Evolutionary conservation across 768 basidiomycete species (phyloP).

Genomic region (Termitomyces sp.): DNA sequence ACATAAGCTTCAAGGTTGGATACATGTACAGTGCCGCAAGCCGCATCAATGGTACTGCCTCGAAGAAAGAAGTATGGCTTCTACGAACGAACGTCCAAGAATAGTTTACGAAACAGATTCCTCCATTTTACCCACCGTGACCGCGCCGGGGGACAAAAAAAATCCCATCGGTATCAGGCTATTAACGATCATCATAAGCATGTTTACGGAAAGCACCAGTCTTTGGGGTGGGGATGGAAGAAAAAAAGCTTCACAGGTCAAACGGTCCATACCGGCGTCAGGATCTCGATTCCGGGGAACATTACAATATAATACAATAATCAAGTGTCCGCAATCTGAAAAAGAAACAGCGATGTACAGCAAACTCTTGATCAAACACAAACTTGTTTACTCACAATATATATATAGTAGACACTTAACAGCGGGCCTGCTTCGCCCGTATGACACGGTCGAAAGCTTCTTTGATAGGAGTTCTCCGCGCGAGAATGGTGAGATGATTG

Average conservation of each 20-base stretch:
- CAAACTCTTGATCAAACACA: background rate
- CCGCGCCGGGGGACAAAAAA: background rate
- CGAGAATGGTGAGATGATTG: slow-evolving; percentile 64
- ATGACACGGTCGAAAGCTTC: slow-evolving; percentile 68
- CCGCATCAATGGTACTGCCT: no score
- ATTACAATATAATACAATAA: slow-evolving; percentile 5
- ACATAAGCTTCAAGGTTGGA: background rate
- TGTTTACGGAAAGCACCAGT: background rate
- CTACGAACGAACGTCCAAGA: background rate
- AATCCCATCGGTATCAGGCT: background rate
- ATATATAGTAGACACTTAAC: background rate
- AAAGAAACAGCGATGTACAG: background rate
- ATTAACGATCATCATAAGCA: background rate
- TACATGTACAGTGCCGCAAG: background rate
- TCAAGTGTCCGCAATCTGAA: background rate
- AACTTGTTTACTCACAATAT: background rate
- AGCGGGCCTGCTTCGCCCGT: slow-evolving; percentile 40
- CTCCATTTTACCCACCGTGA: background rate
- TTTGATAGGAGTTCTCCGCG: slow-evolving; percentile 57
- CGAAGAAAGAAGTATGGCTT: no score
- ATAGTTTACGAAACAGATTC: background rate
- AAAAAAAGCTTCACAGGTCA: background rate
- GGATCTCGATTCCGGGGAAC: no score
- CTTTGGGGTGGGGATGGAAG: background rate
- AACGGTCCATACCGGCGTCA: background rate